Evolutionary conservation across 768 basidiomycete genomes (phyloP).

Genomic region (Austroboletus festivus): DNA sequence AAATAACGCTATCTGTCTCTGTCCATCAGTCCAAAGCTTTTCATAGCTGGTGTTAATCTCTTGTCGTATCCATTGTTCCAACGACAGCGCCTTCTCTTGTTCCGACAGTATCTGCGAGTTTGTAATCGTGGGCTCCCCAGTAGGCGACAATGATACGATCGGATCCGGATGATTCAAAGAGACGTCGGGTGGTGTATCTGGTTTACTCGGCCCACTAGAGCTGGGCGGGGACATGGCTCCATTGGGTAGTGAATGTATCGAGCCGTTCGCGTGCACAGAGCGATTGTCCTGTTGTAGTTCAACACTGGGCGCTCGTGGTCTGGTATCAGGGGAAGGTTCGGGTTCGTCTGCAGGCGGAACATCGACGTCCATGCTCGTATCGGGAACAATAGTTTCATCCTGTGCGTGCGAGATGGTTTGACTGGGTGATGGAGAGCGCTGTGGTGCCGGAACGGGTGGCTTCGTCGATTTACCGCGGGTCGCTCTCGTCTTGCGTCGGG

Average conservation of each 20-base stretch:
- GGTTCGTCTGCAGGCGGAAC: neutral
- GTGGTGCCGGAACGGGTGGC: conserved; percentile 10
- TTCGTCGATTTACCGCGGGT: conserved; percentile 24
- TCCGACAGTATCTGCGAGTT: conserved; percentile 21
- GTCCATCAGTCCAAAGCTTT: conserved; percentile 51
- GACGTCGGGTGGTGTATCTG: neutral
- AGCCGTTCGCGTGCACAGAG: neutral
- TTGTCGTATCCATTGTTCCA: conserved; percentile 79
- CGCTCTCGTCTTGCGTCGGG: conserved; percentile 21
- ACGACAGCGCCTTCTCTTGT: conserved; percentile 70
- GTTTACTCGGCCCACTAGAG: neutral
- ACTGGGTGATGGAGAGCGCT: conserved; percentile 13
- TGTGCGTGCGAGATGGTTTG: neutral
- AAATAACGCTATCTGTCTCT: conserved; percentile 47
- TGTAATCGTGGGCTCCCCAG: conserved; percentile 10
- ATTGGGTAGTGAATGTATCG: conserved; percentile 1
- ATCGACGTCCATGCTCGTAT: conserved; percentile 1
- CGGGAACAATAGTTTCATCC: neutral
- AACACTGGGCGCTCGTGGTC: neutral
- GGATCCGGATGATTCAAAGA: conserved; percentile 2
- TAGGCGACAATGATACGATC: conserved; percentile 13
- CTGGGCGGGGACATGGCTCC: neutral
- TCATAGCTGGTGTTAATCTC: conserved; percentile 71
- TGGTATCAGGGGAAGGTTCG: neutral
- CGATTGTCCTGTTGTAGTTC: neutral